Conservation (phyloP, 2,329 filamentous ascomycete genomes). For the Penicillium olsonii region DNA sequence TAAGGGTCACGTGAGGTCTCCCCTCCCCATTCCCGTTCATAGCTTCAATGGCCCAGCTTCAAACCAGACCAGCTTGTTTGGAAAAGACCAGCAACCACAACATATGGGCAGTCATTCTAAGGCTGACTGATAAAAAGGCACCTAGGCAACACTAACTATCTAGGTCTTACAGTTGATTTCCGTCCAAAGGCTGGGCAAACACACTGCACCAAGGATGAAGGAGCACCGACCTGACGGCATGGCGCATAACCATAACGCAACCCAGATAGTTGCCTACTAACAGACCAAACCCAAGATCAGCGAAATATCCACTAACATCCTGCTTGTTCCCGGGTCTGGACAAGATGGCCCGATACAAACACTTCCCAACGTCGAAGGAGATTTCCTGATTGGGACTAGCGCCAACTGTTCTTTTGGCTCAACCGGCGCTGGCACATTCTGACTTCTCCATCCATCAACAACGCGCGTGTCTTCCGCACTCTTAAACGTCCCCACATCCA, state of each 20-base stretch:
- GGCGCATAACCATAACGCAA: not conserved
- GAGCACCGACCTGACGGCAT: not conserved
- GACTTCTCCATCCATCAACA: conserved; percentile 48
- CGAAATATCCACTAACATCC: not conserved
- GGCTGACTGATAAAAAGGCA: not conserved
- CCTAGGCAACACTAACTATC: not conserved
- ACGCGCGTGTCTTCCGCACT: conserved; percentile 36
- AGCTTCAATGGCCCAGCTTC: conserved; percentile 10
- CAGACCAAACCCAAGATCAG: not conserved
- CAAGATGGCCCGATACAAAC: not conserved
- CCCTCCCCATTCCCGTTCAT: conserved; percentile 1
- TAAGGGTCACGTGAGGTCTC: conserved; percentile 1
- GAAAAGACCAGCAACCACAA: conserved; percentile 7
- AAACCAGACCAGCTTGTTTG: conserved; percentile 10
- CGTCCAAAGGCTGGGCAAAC: not conserved
- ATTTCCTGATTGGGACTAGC: conserved; percentile 41
- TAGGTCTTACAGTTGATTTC: not conserved
- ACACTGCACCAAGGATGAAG: not conserved
- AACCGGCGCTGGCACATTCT: conserved; percentile 37
- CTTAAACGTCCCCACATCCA: conserved; percentile 33
- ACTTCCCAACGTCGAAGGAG: not conserved
- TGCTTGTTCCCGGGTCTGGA: not conserved
- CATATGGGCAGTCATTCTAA: not conserved
- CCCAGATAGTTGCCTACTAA: not conserved
- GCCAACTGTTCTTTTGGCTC: conserved; percentile 39